Conservation (phyloP, 495 filamentous ascomycete genomes). For the Corynascus novoguineensis region DNA sequence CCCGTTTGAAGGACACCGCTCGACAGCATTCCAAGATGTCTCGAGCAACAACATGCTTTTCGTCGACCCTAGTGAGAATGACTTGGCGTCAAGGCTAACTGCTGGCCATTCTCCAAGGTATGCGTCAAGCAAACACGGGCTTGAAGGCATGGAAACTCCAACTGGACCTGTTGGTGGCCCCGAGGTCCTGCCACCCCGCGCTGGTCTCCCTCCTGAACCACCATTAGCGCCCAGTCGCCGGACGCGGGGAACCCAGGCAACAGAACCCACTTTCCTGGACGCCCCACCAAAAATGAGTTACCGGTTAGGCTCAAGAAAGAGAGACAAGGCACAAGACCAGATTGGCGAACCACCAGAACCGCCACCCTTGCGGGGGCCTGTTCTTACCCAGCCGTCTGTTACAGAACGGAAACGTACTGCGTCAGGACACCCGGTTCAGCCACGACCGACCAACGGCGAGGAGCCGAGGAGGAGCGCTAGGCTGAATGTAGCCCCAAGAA, state of each 20-base stretch:
- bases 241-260: slow-evolving; percentile 52
- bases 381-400: slow-evolving; percentile 31
- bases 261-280: slow-evolving; percentile 50
- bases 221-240: slow-evolving; percentile 64
- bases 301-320: slow-evolving; percentile 46
- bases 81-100: slow-evolving; percentile 39
- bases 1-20: slow-evolving; percentile 39
- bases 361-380: slow-evolving; percentile 13
- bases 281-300: slow-evolving; percentile 60
- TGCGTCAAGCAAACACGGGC: slow-evolving; percentile 18
- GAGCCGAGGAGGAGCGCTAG: slow-evolving; percentile 76
- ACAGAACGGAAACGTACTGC: slow-evolving; percentile 75
- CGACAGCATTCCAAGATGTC: slow-evolving; percentile 34
- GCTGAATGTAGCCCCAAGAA: slow-evolving; percentile 56
- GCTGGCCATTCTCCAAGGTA: slow-evolving; percentile 36
- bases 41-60: slow-evolving; percentile 30
- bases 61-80: slow-evolving; percentile 35
- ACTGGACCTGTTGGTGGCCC: slow-evolving; percentile 21
- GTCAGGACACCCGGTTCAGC: slow-evolving; percentile 70
- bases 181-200: slow-evolving; percentile 36
- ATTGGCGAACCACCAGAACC: slow-evolving; percentile 21
- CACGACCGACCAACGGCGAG: slow-evolving; percentile 47
- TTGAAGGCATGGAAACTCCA: slow-evolving; percentile 41
- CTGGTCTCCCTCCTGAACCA: slow-evolving; percentile 43
- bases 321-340: slow-evolving; percentile 34